phyloP scores from a whole-genome alignment of 2,329 filamentous ascomycete genomes.

The Aspergillus neoniger region DNA sequence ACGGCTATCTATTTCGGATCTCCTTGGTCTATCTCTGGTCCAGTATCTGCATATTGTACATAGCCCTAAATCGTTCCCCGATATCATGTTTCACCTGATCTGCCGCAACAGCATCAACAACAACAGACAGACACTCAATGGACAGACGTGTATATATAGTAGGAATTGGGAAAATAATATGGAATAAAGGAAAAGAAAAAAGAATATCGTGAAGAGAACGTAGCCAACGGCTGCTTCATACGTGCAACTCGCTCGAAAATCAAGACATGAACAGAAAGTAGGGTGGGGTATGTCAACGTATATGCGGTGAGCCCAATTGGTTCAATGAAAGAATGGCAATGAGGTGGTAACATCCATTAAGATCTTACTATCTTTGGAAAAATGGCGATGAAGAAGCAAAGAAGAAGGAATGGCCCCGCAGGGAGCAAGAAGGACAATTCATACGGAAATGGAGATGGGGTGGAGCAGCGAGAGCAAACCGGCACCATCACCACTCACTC shows the following conservation, averaged over 20 bases:
- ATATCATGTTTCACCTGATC: neutral
- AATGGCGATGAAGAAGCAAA: constrained; percentile 6
- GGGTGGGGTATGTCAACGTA: constrained; percentile 7
- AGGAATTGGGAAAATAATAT: neutral
- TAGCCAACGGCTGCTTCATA: constrained; percentile 2
- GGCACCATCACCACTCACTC: constrained; percentile 13
- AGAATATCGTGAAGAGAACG: constrained; percentile 2
- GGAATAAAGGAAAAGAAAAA: neutral
- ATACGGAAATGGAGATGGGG: neutral
- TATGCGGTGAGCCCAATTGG: neutral
- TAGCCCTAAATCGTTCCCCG: constrained; percentile 1
- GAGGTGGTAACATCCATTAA: constrained; percentile 8
- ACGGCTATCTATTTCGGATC: neutral
- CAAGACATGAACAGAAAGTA: neutral
- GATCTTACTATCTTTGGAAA: constrained; percentile 1
- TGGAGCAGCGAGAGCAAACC: neutral
- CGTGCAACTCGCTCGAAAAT: constrained; percentile 3
- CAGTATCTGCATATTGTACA: constrained; percentile 4
- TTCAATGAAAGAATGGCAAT: constrained; percentile 6
- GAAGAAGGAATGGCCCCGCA: neutral
- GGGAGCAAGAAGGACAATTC: constrained; percentile 3
- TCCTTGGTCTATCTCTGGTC: neutral
- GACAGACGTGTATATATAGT: neutral
- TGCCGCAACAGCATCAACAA: neutral
- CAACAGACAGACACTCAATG: neutral